Conservation (phyloP, 306 rosid species). For the Trichosanthes cucumerina region DNA sequence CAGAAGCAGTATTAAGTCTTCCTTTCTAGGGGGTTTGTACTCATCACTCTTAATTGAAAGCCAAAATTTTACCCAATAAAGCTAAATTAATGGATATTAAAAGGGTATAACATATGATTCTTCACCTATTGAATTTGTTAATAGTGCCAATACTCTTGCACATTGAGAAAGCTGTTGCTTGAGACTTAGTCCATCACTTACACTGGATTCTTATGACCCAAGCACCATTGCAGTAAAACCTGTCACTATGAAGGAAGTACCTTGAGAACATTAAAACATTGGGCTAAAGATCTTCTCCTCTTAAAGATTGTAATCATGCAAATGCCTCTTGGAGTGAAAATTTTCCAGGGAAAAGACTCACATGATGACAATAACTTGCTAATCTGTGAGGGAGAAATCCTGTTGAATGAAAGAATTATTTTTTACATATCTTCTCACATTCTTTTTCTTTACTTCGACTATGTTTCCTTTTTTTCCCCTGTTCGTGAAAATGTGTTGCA, state of each 20-base stretch:
- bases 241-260: not conserved
- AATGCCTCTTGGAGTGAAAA: not conserved
- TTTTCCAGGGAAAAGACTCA: not conserved
- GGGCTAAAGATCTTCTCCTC: not conserved
- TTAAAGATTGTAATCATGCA: not conserved
- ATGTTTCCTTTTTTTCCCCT: not conserved
- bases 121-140: not conserved
- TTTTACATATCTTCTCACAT: not conserved
- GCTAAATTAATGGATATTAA: not conserved
- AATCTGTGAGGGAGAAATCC: not conserved
- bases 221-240: not conserved
- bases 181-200: not conserved
- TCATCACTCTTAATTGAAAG: not conserved
- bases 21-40: not conserved
- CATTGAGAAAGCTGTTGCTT: not conserved
- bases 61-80: not conserved
- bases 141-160: not conserved
- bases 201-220: not conserved
- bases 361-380: not conserved
- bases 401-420: not conserved
- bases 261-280: not conserved
- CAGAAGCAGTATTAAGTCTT: not conserved
- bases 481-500: not conserved
- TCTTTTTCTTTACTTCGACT: not conserved
- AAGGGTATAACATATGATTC: not conserved